Evolutionary conservation across 1,139 yeast species (phyloP), one percentile per base, ranked within the genome.

Genomic region (Geotrichum fermentans): DNA sequence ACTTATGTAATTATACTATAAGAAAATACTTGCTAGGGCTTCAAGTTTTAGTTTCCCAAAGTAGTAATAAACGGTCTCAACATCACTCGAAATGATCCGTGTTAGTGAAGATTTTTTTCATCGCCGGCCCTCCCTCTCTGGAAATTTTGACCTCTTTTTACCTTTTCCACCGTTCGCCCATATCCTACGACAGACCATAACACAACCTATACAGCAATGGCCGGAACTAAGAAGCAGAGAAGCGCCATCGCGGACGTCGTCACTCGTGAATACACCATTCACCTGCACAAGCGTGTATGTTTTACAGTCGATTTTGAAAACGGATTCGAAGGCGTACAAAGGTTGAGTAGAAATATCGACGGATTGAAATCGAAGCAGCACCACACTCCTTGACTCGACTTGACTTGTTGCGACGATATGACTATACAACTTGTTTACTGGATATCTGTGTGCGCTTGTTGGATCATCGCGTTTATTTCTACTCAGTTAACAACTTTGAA

Each of bases 241-340:
- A 85, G 88, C 81, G 97, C 97, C 77, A 80, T 88, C 75, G 88
- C 88, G 80, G 97, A 92, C 92, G 97, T 89, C 77, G 97, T 94
- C 78, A 87, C 98, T 75, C 96, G 99, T 79, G 99, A 94, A 81
- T 94, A 94, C 89, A 94, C 98, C 83, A 90, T 94, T 78, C 92
- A 94, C 90, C 80, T 92, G 78, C 96, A 89, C 96, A 92, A 89
- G 80, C 89, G 97, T 80, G 95, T 87, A 82, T 75, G 94, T 84
- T 48, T 38, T 18, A 20, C n/a, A n/a, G n/a, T n/a, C 38, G 14
- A n/a, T 32, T n/a, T 8, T 32, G 35, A 32, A n/a, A 6, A 32
- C 6, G 13, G n/a, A 8, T 32, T 32, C 14, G 35, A n/a, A n/a
- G n/a, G n/a, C n/a, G n/a, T n/a, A n/a, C n/a, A n/a, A n/a, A n/a